These are phyloP conservation scores for Tolypocladium paradoxum DNA, from an alignment of 2,329 filamentous ascomycete species.

Conservation along the genomic window DNA sequence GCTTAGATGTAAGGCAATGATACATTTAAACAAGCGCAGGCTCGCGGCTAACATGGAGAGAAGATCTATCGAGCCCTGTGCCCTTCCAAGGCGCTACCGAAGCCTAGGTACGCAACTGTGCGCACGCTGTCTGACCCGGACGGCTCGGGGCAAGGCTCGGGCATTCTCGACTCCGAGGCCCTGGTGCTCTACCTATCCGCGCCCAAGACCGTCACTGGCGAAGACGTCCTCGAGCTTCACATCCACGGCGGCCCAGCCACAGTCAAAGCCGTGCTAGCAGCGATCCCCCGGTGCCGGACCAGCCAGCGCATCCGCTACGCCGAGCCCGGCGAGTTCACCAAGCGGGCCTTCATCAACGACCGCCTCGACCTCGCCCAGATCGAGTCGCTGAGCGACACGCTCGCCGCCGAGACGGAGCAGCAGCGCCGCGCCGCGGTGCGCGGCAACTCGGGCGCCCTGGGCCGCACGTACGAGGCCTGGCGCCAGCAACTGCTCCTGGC, in stretches of 20 bases:
- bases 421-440: conserved; percentile 80
- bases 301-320: conserved; percentile 60
- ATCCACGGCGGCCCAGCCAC: conserved; percentile 89
- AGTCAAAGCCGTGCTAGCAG: conserved; percentile 72
- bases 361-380: conserved; percentile 80
- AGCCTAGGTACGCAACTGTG: conserved; percentile 53
- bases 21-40: conserved; percentile 6
- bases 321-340: conserved; percentile 91
- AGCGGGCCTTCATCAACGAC: conserved; percentile 78
- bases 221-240: conserved; percentile 86
- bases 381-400: conserved; percentile 51
- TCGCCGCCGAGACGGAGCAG: conserved; percentile 74
- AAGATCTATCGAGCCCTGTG: conserved; percentile 43
- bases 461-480: conserved; percentile 74
- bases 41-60: neutral
- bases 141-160: conserved; percentile 7
- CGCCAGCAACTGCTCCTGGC: conserved; percentile 65
- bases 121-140: conserved; percentile 57
- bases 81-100: conserved; percentile 31
- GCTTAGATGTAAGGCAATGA: conserved; percentile 43
- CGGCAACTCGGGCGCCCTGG: conserved; percentile 59
- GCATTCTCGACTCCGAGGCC: conserved; percentile 68
- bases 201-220: conserved; percentile 78
- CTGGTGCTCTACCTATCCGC: conserved; percentile 73
- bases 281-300: conserved; percentile 49